Conservation (phyloP, 2,329 filamentous ascomycete species). For the Nigrospora osmanthi region DNA sequence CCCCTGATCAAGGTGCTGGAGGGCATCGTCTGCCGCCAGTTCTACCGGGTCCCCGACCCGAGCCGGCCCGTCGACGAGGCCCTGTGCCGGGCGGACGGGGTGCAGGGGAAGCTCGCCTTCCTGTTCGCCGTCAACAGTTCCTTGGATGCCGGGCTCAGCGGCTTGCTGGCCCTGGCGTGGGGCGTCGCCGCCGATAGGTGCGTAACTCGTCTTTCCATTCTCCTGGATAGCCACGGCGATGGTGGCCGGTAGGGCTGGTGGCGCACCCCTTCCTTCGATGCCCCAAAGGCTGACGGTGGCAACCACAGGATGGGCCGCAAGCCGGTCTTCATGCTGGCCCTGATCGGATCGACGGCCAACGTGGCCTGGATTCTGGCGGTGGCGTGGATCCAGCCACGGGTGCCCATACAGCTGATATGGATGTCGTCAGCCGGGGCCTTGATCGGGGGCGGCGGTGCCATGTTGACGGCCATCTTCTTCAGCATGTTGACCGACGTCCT, state of each 20-base stretch:
- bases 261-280: not conserved
- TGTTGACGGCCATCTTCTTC: conserved; percentile 21
- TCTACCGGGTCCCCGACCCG: conserved; percentile 19
- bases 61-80: conserved; percentile 24
- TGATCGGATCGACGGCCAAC: conserved; percentile 20
- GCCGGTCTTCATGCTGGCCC: conserved; percentile 21
- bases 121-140: conserved; percentile 22
- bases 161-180: conserved; percentile 27
- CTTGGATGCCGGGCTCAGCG: conserved; percentile 20
- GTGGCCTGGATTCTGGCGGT: conserved; percentile 18
- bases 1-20: conserved; percentile 26
- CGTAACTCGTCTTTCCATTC: not conserved
- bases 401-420: conserved; percentile 27
- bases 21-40: conserved; percentile 28
- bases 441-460: conserved; percentile 27
- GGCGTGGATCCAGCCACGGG: conserved; percentile 19
- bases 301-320: conserved; percentile 24
- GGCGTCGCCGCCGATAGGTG: conserved; percentile 23
- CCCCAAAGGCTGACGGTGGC: not conserved
- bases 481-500: conserved; percentile 28
- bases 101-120: conserved; percentile 26
- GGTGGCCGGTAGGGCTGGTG: no score
- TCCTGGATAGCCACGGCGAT: no score
- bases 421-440: conserved; percentile 18
- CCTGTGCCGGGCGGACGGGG: conserved; percentile 25